A percentile compares a stretch with the other conserved stretches of the same genome.
phyloP scores from a whole-genome alignment of 768 basidiomycete genomes.

The Naganishia kalamii region DNA sequence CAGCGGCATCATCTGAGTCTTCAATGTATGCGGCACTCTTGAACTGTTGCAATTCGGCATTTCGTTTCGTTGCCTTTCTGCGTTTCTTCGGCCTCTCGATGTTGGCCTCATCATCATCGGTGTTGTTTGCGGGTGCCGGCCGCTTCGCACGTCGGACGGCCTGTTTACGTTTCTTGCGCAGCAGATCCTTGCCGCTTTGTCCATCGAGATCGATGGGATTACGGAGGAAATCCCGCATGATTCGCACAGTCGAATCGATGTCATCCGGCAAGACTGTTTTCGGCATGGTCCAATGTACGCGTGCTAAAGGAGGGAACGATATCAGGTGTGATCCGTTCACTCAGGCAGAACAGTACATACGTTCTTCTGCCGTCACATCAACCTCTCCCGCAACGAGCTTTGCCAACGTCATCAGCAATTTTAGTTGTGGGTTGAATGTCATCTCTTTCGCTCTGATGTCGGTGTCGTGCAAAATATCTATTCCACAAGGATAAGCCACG shows the following conservation, averaged over 20 bases:
- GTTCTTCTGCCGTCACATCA: not conserved
- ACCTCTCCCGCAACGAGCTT: slow-evolving; percentile 54
- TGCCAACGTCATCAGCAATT: slow-evolving; percentile 73
- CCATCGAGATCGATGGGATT: slow-evolving; percentile 73
- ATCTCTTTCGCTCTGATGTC: slow-evolving; percentile 72
- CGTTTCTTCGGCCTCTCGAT: slow-evolving; percentile 13
- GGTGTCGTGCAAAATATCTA: slow-evolving; percentile 69
- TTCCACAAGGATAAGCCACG: slow-evolving; percentile 1
- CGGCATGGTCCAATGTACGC: slow-evolving; percentile 66
- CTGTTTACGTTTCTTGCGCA: slow-evolving; percentile 63
- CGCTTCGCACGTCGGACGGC: slow-evolving; percentile 49
- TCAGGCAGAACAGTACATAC: not conserved
- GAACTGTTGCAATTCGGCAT: slow-evolving; percentile 66
- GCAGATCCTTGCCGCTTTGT: slow-evolving; percentile 60
- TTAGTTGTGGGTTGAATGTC: slow-evolving; percentile 69
- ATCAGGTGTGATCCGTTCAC: not conserved
- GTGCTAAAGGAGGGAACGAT: not conserved
- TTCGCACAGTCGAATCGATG: slow-evolving; percentile 61
- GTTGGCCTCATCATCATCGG: slow-evolving; percentile 40
- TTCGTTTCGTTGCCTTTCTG: slow-evolving; percentile 46
- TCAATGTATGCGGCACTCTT: slow-evolving; percentile 87
- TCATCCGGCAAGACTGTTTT: slow-evolving; percentile 61
- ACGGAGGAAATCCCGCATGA: slow-evolving; percentile 77
- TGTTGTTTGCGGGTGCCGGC: slow-evolving; percentile 48
- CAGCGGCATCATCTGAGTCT: slow-evolving; percentile 81